Percentiles rank a stretch among this genome's conserved stretches.
These are phyloP conservation scores for Aspergillus biplanus DNA, from an alignment of 495 filamentous ascomycete genomes.

Conservation along the genomic window DNA sequence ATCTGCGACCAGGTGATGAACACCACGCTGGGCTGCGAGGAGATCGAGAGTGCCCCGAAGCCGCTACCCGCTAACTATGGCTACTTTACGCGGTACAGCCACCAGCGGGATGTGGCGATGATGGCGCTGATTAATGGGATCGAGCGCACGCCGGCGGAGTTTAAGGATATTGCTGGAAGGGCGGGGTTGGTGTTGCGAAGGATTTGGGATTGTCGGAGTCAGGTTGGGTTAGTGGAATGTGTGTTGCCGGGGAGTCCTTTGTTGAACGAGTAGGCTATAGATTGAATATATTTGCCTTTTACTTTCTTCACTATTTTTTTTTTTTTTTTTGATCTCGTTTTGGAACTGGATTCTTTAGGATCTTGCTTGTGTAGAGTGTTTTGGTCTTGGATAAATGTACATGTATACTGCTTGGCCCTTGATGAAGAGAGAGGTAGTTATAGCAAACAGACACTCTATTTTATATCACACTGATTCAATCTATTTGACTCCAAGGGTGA, in stretches of 20 bases:
- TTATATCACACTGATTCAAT: too few relatives aligned
- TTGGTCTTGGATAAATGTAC: too few relatives aligned
- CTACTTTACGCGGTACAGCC: constrained; percentile 33
- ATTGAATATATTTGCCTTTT: not conserved
- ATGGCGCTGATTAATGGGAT: constrained; percentile 44
- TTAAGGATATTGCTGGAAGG: constrained; percentile 28
- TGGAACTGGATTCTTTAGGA: too few relatives aligned
- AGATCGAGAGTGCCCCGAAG: constrained; percentile 31
- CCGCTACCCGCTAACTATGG: constrained; percentile 41
- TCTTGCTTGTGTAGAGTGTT: too few relatives aligned
- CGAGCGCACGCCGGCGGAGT: constrained; percentile 39
- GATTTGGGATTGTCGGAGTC: constrained; percentile 29
- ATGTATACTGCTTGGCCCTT: too few relatives aligned
- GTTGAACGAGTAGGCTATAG: not conserved
- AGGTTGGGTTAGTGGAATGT: constrained; percentile 17
- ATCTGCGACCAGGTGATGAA: constrained; percentile 48
- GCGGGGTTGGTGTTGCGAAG: constrained; percentile 35
- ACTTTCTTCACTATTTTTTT: not conserved
- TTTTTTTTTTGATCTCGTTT: not conserved
- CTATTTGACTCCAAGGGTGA: too few relatives aligned
- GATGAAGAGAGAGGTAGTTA: too few relatives aligned
- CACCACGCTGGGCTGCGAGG: constrained; percentile 33
- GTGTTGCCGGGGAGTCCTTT: not conserved
- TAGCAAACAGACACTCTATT: too few relatives aligned
- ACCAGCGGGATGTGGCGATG: constrained; percentile 41